Base-by-base conservation (phyloP, 176 grass and related monocot species). In the Ensete glaucum region DNA sequence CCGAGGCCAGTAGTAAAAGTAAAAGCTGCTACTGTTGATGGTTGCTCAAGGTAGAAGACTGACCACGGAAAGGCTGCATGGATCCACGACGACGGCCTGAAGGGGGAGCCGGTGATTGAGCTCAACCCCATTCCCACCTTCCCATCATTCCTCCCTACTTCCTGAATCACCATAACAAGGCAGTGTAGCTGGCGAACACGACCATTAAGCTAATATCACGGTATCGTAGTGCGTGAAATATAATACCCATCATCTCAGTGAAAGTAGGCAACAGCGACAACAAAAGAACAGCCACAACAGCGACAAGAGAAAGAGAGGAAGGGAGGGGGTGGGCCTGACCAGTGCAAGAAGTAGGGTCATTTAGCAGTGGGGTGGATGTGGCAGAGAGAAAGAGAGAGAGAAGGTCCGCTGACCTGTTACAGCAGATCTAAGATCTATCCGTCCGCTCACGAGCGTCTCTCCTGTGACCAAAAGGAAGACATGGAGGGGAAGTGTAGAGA, bases 401-500 rank as follows among this genome's bases (percentile, higher is more conserved):
- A 26, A 21, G 22, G 57, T 17, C 14, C 34, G 34, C 64, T 78
- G 81, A 63, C 67, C 74, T 75, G 75, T 43, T 43, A 6, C 67
- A 73, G 76, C 72, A 81, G 82, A 87, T 87, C 82, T 78, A 67
- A 78, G 85, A 91, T 85, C 89, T 76, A 80, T 84, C 82, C 22
- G 34, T 43, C 34, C 34, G 34, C 34, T 43, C 34, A 43, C 34
- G 4, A 43, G 34, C 34, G 34, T 43, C 34, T 43, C 67, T 53
- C 13, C 69, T 53, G n/a, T 64, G 62, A 64, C 62, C 62, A 64
- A 20, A 43, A 43, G 34, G 34, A 43, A 43, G 9, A 20, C 62
- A 11, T 20, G 2, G 62, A 23, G n/a, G 10, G n/a, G 62, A 23
- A 9, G 59, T 0, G 11, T n/a, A 64, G 62, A n/a, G 2, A 11